Evolutionary conservation across 306 rosid species (phyloP).

Genomic region (Vicia faba): DNA sequence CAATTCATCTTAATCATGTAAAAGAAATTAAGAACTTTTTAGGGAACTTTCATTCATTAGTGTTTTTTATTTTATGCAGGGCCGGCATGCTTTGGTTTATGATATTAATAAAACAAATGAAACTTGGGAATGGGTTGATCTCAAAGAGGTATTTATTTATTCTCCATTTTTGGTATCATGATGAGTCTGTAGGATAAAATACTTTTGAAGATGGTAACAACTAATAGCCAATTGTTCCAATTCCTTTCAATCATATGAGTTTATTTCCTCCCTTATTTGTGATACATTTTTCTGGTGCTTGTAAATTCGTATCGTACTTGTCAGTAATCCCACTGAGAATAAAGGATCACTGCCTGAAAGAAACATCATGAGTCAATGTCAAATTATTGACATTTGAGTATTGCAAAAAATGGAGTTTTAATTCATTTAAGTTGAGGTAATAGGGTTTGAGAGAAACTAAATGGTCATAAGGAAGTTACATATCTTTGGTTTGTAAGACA

Average conservation of each 20-base stretch:
- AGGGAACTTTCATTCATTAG: constrained; percentile 1
- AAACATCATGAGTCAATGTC: too few species aligned
- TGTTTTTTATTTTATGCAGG: constrained; percentile 51
- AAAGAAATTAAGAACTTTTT: background rate
- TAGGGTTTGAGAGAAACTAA: too few species aligned
- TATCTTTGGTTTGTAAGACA: too few species aligned
- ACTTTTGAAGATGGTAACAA: constrained; percentile 12
- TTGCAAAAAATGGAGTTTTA: too few species aligned
- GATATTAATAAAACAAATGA: constrained; percentile 72
- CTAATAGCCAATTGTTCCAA: background rate
- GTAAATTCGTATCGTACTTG: background rate
- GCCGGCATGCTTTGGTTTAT: constrained; percentile 86
- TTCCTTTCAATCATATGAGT: background rate
- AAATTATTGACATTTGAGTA: too few species aligned
- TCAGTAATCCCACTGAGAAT: background rate
- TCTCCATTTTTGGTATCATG: constrained; percentile 15
- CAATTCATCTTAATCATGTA: constrained; percentile 1
- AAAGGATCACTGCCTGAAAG: background rate
- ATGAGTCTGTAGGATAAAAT: background rate
- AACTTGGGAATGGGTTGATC: constrained; percentile 98
- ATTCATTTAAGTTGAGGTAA: too few species aligned
- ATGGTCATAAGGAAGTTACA: background rate
- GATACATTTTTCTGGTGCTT: background rate
- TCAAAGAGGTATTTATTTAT: constrained; percentile 77
- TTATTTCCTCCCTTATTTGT: constrained; percentile 2